Evolutionary conservation across 306 rosid genomes (phyloP), one percentile per base, ranked within the genome.

Genomic region (Pachyrhizus erosus): DNA sequence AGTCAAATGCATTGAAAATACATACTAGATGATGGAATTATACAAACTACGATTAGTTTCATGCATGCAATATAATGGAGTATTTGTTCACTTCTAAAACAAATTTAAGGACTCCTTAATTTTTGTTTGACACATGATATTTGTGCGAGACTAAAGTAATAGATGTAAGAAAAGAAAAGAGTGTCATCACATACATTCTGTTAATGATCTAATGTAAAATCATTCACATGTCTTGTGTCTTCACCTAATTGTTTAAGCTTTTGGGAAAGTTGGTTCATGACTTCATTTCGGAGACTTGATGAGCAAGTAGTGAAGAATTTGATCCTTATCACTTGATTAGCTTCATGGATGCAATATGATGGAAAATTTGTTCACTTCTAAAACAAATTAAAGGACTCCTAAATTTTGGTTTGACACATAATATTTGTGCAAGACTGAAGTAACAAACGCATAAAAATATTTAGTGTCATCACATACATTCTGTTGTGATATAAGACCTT

Each of bases 1-100:
- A 73, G 82, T 68, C 71, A 82, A 77, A 37, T 73, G 76, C 64
- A 52, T 66, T 45, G 18, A 73, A 68, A 87, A 81, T 66, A 58
- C 29, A 70, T 26, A 45, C 43, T 52, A 68, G 31, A 67, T 8
- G 45, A 23, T 2, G 81, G 67, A 57, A n/a, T 57, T 33, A 69
- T 37, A 72, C 26, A 46, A 34, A 55, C 61, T 43, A 66, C 11
- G 77, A 76, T 78, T 51, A 23, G 58, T 65, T 83, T 51, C 24
- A 29, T 66, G 75, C 26, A 78, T 52, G 40, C 51, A 72, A 52
- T 27, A 43, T 48, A 74, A 73, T 49, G 74, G 60, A 37, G 26
- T 48, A 24, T 39, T 61, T 58, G 79, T 71, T 83, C 29, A 57
- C 31, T 67, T 81, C 45, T 64, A 52, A 52, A 67, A 27, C n/a